phyloP scores from a whole-genome alignment of 345 rosid species.

The Luvunga scandens region DNA sequence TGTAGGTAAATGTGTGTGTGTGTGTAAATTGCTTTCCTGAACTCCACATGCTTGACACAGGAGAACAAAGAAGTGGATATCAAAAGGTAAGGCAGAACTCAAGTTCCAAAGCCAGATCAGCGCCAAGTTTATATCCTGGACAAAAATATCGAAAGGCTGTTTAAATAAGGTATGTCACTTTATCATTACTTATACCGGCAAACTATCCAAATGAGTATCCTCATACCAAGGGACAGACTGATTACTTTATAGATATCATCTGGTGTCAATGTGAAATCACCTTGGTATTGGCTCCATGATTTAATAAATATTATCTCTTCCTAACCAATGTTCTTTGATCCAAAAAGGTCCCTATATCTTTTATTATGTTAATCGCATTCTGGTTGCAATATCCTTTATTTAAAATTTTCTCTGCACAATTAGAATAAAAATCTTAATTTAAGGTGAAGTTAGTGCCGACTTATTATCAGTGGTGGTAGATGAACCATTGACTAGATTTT shows the following conservation, averaged over 20 bases:
- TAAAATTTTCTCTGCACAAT: not conserved
- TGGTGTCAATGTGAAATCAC: not conserved
- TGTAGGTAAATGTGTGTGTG: not conserved
- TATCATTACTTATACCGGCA: not conserved
- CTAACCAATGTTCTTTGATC: not conserved
- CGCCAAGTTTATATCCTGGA: constrained; percentile 35
- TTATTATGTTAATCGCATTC: not conserved
- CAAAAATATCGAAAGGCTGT: constrained; percentile 30
- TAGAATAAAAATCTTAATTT: not conserved
- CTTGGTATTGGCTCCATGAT: not conserved
- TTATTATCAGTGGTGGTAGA: not conserved
- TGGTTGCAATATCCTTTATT: not conserved
- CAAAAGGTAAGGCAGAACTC: constrained; percentile 38
- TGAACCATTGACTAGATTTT: not conserved
- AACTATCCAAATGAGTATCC: not conserved
- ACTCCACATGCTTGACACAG: constrained; percentile 30
- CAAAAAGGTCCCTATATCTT: not conserved
- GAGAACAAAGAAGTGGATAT: constrained; percentile 38
- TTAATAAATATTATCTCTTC: not conserved
- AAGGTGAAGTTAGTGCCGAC: constrained; percentile 4
- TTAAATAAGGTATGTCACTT: constrained; percentile 39
- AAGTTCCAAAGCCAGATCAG: constrained; percentile 41
- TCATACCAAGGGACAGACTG: not conserved
- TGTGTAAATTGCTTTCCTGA: not conserved
- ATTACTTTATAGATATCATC: not conserved